Evolutionary conservation across 352 stramenopile genomes (phyloP).

Genomic region (Peronosclerospora sorghi): DNA sequence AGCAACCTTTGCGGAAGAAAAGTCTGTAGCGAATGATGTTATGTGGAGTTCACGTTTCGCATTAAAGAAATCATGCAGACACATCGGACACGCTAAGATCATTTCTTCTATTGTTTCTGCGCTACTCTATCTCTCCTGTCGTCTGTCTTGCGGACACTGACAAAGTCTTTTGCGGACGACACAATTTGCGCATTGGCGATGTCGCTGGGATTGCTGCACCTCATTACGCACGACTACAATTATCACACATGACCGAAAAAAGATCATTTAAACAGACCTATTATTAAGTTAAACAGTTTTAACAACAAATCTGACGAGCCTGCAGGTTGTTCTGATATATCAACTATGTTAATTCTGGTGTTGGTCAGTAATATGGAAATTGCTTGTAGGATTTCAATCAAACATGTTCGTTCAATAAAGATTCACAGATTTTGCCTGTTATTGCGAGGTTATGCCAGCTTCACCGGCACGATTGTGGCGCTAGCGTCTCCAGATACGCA

Average conservation of each 20-base stretch:
- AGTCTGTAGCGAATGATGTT: no score
- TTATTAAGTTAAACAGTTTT: no score
- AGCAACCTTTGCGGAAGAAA: conserved; percentile 26
- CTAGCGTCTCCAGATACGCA: no score
- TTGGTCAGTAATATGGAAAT: conserved; percentile 30
- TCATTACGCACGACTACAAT: no score
- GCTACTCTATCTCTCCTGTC: conserved; percentile 80
- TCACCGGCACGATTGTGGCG: conserved; percentile 83
- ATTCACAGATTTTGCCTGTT: no score
- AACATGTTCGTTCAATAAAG: background rate
- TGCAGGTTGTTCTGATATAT: no score
- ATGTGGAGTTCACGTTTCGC: background rate
- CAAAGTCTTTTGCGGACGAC: no score
- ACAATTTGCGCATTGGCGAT: conserved; percentile 76
- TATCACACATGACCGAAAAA: conserved; percentile 88
- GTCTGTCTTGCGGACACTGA: conserved; percentile 85
- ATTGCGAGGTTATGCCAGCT: conserved; percentile 28
- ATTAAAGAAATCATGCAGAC: conserved; percentile 13
- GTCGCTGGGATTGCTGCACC: conserved; percentile 61
- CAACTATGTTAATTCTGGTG: conserved; percentile 75
- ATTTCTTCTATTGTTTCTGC: conserved; percentile 70
- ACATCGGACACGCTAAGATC: conserved; percentile 45
- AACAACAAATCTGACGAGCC: no score
- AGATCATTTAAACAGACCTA: no score
- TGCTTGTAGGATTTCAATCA: background rate